phyloP scores from a whole-genome alignment of 257 asterid species.

The Cruciata laevipes region DNA sequence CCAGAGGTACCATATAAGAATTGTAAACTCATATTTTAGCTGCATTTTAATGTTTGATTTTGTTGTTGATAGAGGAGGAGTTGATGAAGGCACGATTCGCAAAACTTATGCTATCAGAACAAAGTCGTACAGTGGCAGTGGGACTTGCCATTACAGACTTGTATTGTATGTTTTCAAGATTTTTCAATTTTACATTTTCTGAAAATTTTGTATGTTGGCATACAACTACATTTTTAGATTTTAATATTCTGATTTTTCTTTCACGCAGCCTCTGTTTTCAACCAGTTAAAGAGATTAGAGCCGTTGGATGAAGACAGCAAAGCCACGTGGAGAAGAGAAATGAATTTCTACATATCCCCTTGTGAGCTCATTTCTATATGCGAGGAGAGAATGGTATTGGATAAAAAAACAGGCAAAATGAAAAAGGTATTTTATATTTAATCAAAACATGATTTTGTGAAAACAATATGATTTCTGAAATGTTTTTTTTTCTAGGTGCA shows the following conservation, averaged over 20 bases:
- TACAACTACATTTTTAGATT: background rate
- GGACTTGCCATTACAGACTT: slow-evolving; percentile 92
- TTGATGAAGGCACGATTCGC: slow-evolving; percentile 95
- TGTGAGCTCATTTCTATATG: slow-evolving; percentile 73
- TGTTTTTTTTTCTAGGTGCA: background rate
- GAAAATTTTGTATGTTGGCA: too few relatives aligned
- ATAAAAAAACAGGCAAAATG: slow-evolving; percentile 46
- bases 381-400: slow-evolving; percentile 41
- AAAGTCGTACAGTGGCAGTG: slow-evolving; percentile 66
- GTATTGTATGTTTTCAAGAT: slow-evolving; percentile 39
- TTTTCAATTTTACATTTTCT: too few relatives aligned
- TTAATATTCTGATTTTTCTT: background rate
- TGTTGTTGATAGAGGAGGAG: slow-evolving; percentile 41
- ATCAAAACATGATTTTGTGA: too few relatives aligned
- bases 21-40: too few relatives aligned
- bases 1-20: too few relatives aligned
- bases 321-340: slow-evolving; percentile 83
- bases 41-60: too few relatives aligned
- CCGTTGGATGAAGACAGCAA: slow-evolving; percentile 61
- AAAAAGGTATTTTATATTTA: slow-evolving; percentile 47
- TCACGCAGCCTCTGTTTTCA: slow-evolving; percentile 76
- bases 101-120: slow-evolving; percentile 71
- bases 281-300: slow-evolving; percentile 68
- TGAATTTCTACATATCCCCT: slow-evolving; percentile 61
- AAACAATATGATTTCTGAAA: too few relatives aligned